Evolutionary conservation across 2,329 filamentous ascomycete species (phyloP), one percentile per base, ranked within the genome.

Genomic region (Aaosphaeria pasadenensis): DNA sequence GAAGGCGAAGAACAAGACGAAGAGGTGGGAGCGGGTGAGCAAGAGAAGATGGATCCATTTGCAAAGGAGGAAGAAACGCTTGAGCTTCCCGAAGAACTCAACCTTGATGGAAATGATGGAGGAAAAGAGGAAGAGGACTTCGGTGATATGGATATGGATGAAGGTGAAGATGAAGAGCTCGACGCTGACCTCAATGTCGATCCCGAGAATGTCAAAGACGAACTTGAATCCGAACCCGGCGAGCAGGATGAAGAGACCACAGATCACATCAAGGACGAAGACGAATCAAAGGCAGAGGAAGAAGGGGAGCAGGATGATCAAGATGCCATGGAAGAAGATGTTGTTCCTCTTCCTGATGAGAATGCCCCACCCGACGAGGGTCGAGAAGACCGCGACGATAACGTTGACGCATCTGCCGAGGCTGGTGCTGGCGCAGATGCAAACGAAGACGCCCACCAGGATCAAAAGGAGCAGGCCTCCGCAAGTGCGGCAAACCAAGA

Each of bases 51-150:
- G 50, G 85, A 89, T 67, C 86, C 90, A 44, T 86, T 92, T 59
- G 82, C 89, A 2, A 82, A 92, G 57, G 87, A 96, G 64, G 86
- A 90, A 58, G 85, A 95, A 51, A 85, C 86, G 2, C 76, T 96
- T 50, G 90, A 91, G 41, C 76, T 96, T 24, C 91, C 91, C 0
- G 91, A 96, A 39, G 89, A 96, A 55, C 87, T 96, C 78, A 85
- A 95, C 48, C 80, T 94, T 47, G 87, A 92, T 54, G 86, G 82
- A 6, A 76, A 88, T 30, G 80, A 73, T 6, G 80, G 81, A 4
- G 76, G 83, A 46, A 70, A 88, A 45, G 78, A 78, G 2, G 78
- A 82, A 54, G 71, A 75, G 36, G 57, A 61, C 36, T 46, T 62
- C 39, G 62, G 59, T 36, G 33, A 36, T n/a, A 36, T 36, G 2